Percentiles rank a stretch among this genome's conserved stretches.
Conservation (phyloP, 176 grass and related monocot species). For the Musa schizocarpa region DNA sequence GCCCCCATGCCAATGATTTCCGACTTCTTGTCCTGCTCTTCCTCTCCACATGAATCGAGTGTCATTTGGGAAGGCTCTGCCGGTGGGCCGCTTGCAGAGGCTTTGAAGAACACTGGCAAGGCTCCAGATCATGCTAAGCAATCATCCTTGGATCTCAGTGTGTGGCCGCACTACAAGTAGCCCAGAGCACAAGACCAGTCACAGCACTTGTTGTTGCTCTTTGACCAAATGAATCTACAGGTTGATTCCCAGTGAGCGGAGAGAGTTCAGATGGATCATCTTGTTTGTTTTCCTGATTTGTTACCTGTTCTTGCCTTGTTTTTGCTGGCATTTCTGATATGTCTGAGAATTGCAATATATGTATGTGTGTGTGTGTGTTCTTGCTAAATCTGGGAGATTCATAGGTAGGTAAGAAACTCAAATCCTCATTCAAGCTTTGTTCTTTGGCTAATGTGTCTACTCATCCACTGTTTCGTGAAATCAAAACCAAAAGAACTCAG, state of each 20-base stretch:
- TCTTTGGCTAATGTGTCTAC: too few species aligned
- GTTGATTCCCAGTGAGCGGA: background rate
- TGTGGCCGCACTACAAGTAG: background rate
- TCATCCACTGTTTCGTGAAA: too few species aligned
- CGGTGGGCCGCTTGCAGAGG: background rate
- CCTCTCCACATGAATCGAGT: background rate
- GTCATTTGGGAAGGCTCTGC: background rate
- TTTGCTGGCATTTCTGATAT: too few species aligned
- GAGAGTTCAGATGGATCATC: background rate
- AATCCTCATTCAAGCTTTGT: too few species aligned
- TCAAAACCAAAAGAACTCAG: too few species aligned
- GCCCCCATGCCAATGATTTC: background rate
- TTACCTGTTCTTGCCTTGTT: too few species aligned
- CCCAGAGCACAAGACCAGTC: background rate
- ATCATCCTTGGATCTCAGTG: conserved; percentile 1
- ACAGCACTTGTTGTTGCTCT: background rate
- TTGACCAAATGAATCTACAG: background rate
- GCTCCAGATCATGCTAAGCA: background rate
- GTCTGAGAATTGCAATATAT: too few species aligned
- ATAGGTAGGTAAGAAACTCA: too few species aligned
- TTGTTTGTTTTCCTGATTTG: background rate
- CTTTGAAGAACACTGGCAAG: background rate
- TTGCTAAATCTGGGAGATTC: too few species aligned
- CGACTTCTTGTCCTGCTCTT: background rate
- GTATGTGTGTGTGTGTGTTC: too few species aligned